Base-by-base conservation (phyloP, 805 yeast species). In the Pichia ethanolica region DNA sequence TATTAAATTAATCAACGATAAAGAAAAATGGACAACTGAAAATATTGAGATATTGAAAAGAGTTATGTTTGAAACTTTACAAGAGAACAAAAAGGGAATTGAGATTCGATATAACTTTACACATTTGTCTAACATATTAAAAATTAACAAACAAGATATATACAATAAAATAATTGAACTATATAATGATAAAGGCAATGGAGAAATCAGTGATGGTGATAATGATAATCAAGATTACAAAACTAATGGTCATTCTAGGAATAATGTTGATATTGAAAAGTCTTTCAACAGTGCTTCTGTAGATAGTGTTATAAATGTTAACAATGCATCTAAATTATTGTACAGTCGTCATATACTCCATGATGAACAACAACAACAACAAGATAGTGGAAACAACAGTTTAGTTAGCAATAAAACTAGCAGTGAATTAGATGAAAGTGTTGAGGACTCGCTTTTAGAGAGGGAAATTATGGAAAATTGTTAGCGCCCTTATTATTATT, bases 371-470 rank as follows among this genome's bases (percentile, higher is more conserved):
- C 20, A 20, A 20, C 20, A 20, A 20, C 20, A 20, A 20, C 20
- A 20, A 20, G 2, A 20, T 3, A 20, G 20, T 20, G 20, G 20
- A 20, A 20, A 20, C 20, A 20, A 20, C 20, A 20, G 20, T 20
- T 20, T 20, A 20, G 20, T 20, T 20, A 20, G 20, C 20, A 20
- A 20, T 20, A 20, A 20, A 20, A 20, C 20, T 20, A 20, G 20
- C 20, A 20, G 20, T 20, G 20, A 20, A 20, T 20, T 12, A 35
- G 33, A 59, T 3, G 58, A 59, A 12, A 61, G 66, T 43, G 44
- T 63, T 14, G 58, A 57, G 28, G 59, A 61, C 28, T 58, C 65
- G 3, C 39, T 63, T 14, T 50, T 64, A 20, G 66, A 62, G 39
- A 60, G 62, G 44, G 68, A 62, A 38, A 50, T 61, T 5, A 45